Evolutionary conservation across 371 early-diverging fungal genomes (phyloP).

Genomic region (Cokeromyces recurvatus): DNA sequence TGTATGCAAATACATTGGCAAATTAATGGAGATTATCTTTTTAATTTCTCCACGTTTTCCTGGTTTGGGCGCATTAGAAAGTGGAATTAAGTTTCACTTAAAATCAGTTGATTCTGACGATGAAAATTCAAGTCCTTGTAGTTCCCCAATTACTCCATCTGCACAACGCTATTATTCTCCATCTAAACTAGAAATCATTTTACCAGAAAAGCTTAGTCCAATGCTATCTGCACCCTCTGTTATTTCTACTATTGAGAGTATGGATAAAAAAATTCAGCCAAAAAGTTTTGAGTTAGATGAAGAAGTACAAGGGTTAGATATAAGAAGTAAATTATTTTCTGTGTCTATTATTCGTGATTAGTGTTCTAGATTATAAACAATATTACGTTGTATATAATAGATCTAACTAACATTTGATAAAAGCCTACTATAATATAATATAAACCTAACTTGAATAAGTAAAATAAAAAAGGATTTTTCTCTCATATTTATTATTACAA

Average conservation of each 20-base stretch:
- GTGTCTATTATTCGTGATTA: conserved; percentile 3
- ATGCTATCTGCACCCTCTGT: no score
- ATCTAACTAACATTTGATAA: no score
- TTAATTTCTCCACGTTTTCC: conserved; percentile 27
- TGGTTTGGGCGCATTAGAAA: conserved; percentile 14
- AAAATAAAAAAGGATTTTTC: no score
- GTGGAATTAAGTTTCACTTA: conserved; percentile 13
- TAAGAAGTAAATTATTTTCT: conserved; percentile 3
- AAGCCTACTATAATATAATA: no score
- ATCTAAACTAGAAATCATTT: conserved; percentile 2
- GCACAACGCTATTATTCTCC: conserved; percentile 2
- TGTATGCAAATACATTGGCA: conserved; percentile 26
- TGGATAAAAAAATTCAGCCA: conserved; percentile 21
- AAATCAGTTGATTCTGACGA: neutral
- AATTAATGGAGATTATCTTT: conserved; percentile 25
- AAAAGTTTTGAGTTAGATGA: conserved; percentile 18
- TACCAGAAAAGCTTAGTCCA: conserved; percentile 7
- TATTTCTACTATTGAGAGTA: conserved; percentile 19
- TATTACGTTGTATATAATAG: no score
- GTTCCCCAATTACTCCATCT: conserved; percentile 3
- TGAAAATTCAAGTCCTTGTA: neutral
- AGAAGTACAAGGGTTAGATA: conserved; percentile 5
- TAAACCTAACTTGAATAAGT: no score
- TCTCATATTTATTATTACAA: no score
- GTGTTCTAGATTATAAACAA: no score